These are phyloP conservation scores for Penicillium cinerascens DNA, from an alignment of 495 filamentous ascomycete genomes.

Conservation along the genomic window DNA sequence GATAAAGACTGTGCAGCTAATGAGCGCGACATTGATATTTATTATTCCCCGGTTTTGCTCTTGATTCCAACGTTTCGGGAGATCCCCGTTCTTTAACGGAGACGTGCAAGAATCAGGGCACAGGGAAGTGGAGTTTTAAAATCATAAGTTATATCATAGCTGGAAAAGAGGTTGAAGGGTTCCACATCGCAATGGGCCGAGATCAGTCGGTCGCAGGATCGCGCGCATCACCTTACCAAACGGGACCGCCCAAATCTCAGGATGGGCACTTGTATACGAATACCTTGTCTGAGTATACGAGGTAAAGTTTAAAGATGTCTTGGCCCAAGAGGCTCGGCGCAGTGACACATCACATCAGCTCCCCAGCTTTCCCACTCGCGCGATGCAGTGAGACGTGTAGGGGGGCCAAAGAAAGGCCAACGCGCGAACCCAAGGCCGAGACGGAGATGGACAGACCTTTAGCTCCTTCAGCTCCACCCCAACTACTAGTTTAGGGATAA, in stretches of 20 bases:
- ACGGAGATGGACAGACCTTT: background rate
- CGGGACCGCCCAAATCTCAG: background rate
- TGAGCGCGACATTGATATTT: background rate
- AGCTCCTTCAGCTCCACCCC: background rate
- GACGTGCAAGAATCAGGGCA: background rate
- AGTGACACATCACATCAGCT: background rate
- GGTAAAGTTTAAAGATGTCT: background rate
- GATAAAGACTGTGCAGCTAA: background rate
- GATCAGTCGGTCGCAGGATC: background rate
- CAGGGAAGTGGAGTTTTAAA: background rate
- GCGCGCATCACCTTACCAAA: background rate
- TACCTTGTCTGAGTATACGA: background rate
- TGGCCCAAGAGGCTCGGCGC: background rate
- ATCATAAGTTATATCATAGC: background rate
- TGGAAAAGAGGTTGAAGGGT: background rate
- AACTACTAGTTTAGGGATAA: slow-evolving; percentile 4
- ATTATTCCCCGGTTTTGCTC: background rate
- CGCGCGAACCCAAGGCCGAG: background rate
- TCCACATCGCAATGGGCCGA: background rate
- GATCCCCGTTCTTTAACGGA: background rate
- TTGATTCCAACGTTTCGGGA: no score
- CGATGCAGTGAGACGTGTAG: background rate
- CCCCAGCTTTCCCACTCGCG: background rate
- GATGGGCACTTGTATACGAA: background rate
- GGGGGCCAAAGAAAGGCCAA: background rate